These are phyloP conservation scores for Coemansia sp. DNA, from an alignment of 192 early-diverging fungal genomes.

Conservation along the genomic window DNA sequence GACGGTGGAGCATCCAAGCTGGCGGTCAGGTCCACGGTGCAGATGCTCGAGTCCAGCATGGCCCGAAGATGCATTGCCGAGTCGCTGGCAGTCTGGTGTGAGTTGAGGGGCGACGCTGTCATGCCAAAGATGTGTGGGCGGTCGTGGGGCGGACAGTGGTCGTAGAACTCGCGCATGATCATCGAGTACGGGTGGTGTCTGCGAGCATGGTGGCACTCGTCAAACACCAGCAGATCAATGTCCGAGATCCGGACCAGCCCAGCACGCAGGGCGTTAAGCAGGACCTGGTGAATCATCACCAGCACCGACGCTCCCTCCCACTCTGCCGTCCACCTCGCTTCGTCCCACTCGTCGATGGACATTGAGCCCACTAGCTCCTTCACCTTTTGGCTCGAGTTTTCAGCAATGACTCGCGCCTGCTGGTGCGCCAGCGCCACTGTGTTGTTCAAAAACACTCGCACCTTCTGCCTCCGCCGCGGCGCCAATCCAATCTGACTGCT, in stretches of 20 bases:
- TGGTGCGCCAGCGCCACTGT: conserved; percentile 83
- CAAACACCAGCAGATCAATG: conserved; percentile 86
- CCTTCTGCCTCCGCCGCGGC: conserved; percentile 8
- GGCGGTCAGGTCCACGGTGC: conserved; percentile 52
- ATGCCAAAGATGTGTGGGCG: conserved; percentile 86
- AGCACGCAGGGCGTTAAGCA: conserved; percentile 71
- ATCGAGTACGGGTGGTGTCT: conserved; percentile 70
- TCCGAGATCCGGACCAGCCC: conserved; percentile 61
- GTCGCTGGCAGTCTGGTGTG: conserved; percentile 18
- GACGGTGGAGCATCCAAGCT: background rate
- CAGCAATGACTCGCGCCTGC: conserved; percentile 72
- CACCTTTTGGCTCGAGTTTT: conserved; percentile 63
- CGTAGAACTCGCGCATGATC: conserved; percentile 83
- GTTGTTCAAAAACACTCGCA: conserved; percentile 76
- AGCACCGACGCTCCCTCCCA: conserved; percentile 64
- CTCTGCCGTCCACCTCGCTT: conserved; percentile 57
- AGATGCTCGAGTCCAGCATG: conserved; percentile 55
- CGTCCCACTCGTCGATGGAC: conserved; percentile 59
- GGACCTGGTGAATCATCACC: conserved; percentile 84
- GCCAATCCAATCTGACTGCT: background rate
- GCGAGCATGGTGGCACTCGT: conserved; percentile 89
- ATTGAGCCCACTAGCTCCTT: conserved; percentile 63
- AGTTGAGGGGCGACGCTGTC: conserved; percentile 82
- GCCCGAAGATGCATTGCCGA: conserved; percentile 54
- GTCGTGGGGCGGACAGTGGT: conserved; percentile 29